These are phyloP conservation scores for Aspergillus ochraceoroseus DNA, from an alignment of 2,329 filamentous ascomycete species.

Conservation along the genomic window DNA sequence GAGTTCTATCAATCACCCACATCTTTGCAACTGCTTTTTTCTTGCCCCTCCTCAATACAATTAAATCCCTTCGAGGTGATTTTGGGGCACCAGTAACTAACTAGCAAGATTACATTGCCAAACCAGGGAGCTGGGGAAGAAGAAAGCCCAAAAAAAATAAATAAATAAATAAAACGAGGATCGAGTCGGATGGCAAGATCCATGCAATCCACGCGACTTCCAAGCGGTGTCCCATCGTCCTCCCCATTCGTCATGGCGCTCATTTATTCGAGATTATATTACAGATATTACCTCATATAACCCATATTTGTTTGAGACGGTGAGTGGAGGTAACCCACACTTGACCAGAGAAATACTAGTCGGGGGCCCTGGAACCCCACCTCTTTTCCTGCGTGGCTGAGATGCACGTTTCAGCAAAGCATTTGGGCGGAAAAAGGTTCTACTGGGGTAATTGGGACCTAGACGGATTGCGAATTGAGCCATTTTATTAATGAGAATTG, in stretches of 20 bases:
- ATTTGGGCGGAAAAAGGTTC: constrained; percentile 11
- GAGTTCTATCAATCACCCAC: not conserved
- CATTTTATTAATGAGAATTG: constrained; percentile 20
- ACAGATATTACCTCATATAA: constrained; percentile 18
- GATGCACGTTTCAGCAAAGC: constrained; percentile 4
- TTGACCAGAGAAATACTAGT: not conserved
- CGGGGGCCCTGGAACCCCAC: constrained; percentile 3
- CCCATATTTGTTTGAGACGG: constrained; percentile 10
- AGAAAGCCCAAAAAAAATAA: too few relatives aligned
- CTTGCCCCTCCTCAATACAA: not conserved
- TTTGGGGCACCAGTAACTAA: too few relatives aligned
- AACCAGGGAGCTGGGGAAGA: constrained; percentile 2
- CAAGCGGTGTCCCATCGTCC: too few relatives aligned
- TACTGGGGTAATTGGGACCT: constrained; percentile 17
- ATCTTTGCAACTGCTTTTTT: not conserved
- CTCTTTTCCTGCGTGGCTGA: constrained; percentile 6
- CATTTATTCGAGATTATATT: too few relatives aligned
- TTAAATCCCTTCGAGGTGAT: too few relatives aligned
- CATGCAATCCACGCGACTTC: not conserved
- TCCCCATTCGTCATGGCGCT: too few relatives aligned
- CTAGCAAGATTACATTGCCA: not conserved
- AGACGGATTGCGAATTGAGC: constrained; percentile 12
- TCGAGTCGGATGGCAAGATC: not conserved
- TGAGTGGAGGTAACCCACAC: constrained; percentile 6
- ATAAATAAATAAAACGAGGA: too few relatives aligned